Conservation (phyloP, 768 basidiomycete species). For the Boletellus sp. region DNA sequence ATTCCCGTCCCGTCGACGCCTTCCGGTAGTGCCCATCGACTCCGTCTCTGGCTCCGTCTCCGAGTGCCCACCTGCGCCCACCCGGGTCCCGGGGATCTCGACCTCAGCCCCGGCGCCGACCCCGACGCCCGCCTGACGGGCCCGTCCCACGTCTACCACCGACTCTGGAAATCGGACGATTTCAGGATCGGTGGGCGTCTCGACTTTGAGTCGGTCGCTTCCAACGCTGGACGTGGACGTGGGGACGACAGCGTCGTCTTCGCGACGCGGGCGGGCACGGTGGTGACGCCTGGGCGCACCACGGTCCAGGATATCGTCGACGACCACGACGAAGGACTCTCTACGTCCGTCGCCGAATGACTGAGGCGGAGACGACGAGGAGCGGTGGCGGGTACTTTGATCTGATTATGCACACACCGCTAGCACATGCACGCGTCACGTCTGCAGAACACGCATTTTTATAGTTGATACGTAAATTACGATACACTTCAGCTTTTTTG, state of each 20-base stretch:
- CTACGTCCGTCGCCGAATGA: no score
- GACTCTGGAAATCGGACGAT: constrained; percentile 60
- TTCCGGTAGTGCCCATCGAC: constrained; percentile 53
- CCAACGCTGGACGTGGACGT: no score
- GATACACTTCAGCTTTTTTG: constrained; percentile 22
- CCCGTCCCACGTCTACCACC: constrained; percentile 53
- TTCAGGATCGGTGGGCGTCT: constrained; percentile 59
- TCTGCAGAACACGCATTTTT: constrained; percentile 14
- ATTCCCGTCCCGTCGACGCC: constrained; percentile 54
- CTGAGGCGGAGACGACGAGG: no score
- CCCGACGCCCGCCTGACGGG: constrained; percentile 12
- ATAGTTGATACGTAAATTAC: constrained; percentile 35
- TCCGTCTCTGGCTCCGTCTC: constrained; percentile 58
- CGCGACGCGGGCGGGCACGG: no score
- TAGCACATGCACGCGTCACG: no score
- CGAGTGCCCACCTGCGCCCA: constrained; percentile 18
- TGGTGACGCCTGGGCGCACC: no score
- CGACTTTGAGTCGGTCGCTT: constrained; percentile 41
- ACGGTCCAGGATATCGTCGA: no score
- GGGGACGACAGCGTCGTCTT: no score
- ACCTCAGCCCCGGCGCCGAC: not conserved
- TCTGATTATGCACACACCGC: no score
- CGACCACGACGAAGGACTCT: no score
- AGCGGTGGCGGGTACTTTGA: no score
- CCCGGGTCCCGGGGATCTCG: no score